Percentiles rank a stretch among this genome's conserved stretches.
These are phyloP conservation scores for Thoreauomyces humboldtii DNA, from an alignment of 192 early-diverging fungal species.

Conservation along the genomic window DNA sequence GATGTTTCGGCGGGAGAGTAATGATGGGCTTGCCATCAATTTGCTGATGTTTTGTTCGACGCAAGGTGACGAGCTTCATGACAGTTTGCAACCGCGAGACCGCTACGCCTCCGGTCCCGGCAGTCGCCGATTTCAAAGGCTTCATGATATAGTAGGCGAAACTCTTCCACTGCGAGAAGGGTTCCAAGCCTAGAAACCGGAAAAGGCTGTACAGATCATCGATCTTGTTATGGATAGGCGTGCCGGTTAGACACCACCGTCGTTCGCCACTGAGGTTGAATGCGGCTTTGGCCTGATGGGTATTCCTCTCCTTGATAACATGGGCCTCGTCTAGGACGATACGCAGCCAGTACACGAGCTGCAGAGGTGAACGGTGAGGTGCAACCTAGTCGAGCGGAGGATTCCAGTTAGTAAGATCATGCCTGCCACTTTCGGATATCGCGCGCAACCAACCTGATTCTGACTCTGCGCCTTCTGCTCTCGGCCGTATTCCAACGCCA, in stretches of 20 bases:
- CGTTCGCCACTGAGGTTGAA: slow-evolving; percentile 62
- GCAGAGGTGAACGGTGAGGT: slow-evolving; percentile 45
- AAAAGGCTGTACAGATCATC: slow-evolving; percentile 78
- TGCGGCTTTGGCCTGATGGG: slow-evolving; percentile 71
- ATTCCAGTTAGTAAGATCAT: not conserved
- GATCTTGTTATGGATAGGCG: slow-evolving; percentile 35
- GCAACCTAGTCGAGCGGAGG: too few species aligned
- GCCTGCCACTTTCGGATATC: too few species aligned
- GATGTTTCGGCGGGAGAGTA: slow-evolving; percentile 60
- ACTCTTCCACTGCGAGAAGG: slow-evolving; percentile 46
- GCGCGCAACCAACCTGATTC: too few species aligned
- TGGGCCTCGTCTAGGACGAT: slow-evolving; percentile 95
- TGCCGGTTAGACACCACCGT: slow-evolving; percentile 82
- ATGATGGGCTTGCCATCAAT: slow-evolving; percentile 79
- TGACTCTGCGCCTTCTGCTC: slow-evolving; percentile 13
- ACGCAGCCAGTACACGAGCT: slow-evolving; percentile 75
- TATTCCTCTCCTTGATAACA: slow-evolving; percentile 79
- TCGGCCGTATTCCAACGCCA: slow-evolving; percentile 54
- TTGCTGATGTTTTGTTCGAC: slow-evolving; percentile 82
- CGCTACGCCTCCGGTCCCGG: too few species aligned
- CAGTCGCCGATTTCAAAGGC: slow-evolving; percentile 18
- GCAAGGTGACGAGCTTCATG: slow-evolving; percentile 72
- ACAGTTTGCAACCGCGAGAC: slow-evolving; percentile 52
- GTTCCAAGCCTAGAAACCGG: slow-evolving; percentile 73
- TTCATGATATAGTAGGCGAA: slow-evolving; percentile 41